Evolutionary conservation across 2,329 filamentous ascomycete genomes (phyloP).

Genomic region (Dothidotthia symphoricarpi): DNA sequence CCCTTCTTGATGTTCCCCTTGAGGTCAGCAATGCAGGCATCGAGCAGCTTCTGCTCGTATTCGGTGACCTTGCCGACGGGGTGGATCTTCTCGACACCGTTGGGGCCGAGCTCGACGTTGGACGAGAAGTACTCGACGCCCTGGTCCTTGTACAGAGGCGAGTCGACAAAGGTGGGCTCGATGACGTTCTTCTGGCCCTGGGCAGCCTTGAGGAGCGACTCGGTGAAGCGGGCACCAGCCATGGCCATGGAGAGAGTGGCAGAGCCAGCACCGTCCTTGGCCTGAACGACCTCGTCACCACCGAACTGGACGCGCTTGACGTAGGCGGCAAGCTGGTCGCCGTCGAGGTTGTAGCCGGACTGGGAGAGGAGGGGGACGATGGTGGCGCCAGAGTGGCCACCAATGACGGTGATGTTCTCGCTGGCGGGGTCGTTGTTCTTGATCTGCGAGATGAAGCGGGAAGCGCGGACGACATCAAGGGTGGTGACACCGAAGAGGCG

Average conservation of each 20-base stretch:
- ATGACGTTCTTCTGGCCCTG: constrained; percentile 92
- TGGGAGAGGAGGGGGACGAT: constrained; percentile 98
- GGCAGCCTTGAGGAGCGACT: constrained; percentile 87
- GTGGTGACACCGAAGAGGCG: constrained; percentile 99
- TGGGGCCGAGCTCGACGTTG: constrained; percentile 91
- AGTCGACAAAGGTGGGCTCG: constrained; percentile 96
- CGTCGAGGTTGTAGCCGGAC: constrained; percentile 81
- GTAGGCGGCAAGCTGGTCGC: constrained; percentile 71
- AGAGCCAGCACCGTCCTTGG: constrained; percentile 96
- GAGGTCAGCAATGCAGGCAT: constrained; percentile 78
- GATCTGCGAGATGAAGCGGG: constrained; percentile 94
- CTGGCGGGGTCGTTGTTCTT: constrained; percentile 85
- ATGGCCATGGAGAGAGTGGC: constrained; percentile 99
- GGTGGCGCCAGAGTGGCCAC: constrained; percentile 96
- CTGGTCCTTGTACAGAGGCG: constrained; percentile 96
- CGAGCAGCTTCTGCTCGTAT: constrained; percentile 85
- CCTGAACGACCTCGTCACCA: constrained; percentile 98
- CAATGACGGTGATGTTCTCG: constrained; percentile 94
- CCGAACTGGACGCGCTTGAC: constrained; percentile 97
- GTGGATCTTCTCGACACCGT: constrained; percentile 92
- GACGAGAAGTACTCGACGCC: constrained; percentile 96
- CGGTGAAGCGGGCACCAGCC: constrained; percentile 81
- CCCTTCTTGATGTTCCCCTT: constrained; percentile 96
- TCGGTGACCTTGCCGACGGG: constrained; percentile 80
- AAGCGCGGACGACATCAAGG: constrained; percentile 96